Evolutionary conservation across 169 alveolate species (phyloP).

Genomic region (Perkinsus olseni): DNA sequence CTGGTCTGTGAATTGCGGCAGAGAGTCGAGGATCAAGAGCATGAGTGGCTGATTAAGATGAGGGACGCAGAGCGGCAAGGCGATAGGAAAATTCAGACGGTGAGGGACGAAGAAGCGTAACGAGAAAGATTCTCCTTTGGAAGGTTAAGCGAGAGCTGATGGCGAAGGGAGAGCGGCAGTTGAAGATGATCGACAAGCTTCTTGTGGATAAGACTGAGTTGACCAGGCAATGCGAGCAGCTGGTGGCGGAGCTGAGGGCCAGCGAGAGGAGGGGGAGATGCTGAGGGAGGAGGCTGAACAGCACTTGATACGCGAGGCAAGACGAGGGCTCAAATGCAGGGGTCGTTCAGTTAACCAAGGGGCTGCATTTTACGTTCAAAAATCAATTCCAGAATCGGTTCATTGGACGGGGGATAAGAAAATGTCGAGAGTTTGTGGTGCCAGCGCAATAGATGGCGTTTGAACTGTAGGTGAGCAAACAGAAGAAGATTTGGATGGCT

Average conservation of each 20-base stretch:
- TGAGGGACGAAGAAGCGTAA: not conserved
- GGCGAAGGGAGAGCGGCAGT: not conserved
- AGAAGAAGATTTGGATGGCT: constrained; percentile 7
- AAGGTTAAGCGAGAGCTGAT: not conserved
- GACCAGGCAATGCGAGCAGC: not conserved
- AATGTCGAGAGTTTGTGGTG: no score
- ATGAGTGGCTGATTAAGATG: not conserved
- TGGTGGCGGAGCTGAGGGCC: not conserved
- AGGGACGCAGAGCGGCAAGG: not conserved
- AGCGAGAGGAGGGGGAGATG: not conserved
- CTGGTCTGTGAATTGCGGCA: not conserved
- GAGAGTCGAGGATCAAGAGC: not conserved
- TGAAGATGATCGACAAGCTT: not conserved
- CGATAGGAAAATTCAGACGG: not conserved
- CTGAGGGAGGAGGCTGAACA: not conserved
- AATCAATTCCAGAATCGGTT: no score
- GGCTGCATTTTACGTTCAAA: no score
- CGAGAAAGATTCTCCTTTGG: not conserved
- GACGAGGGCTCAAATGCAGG: not conserved
- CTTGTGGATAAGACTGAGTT: not conserved
- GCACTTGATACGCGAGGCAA: not conserved
- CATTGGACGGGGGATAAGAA: no score
- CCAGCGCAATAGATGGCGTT: no score
- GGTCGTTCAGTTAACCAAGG: not conserved
- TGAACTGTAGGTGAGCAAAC: constrained; percentile 45